Conservation (phyloP, 1,284 basidiomycete genomes). For the Rhodotorula sp. region DNA sequence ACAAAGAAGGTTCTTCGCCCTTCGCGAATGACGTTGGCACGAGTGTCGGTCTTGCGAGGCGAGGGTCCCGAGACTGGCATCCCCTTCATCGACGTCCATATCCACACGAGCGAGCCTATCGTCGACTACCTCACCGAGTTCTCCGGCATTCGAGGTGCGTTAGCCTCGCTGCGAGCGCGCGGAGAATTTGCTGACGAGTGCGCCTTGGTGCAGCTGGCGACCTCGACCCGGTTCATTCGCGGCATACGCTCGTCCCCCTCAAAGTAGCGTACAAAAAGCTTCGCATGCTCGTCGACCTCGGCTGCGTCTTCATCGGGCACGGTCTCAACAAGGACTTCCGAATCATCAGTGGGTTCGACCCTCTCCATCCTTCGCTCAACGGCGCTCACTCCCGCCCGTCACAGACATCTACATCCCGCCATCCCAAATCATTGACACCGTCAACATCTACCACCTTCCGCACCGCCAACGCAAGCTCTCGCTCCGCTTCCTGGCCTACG, state of each 20-base stretch:
- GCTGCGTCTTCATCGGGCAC: constrained; percentile 96
- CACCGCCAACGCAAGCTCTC: constrained; percentile 81
- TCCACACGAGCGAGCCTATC: constrained; percentile 88
- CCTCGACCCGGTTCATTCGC: constrained; percentile 77
- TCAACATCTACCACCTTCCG: constrained; percentile 85
- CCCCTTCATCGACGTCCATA: constrained; percentile 98
- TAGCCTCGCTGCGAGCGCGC: constrained; percentile 44
- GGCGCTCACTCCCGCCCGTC: not conserved
- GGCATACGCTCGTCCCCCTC: constrained; percentile 85
- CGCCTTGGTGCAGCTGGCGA: constrained; percentile 67
- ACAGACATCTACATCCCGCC: constrained; percentile 93
- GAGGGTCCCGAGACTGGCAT: constrained; percentile 72
- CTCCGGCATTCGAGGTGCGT: constrained; percentile 83
- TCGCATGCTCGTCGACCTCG: constrained; percentile 86
- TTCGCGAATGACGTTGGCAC: constrained; percentile 83
- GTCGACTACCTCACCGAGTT: constrained; percentile 97
- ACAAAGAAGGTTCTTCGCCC: constrained; percentile 89
- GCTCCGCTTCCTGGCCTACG: constrained; percentile 92
- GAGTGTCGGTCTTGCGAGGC: constrained; percentile 90
- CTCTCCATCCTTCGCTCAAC: not conserved
- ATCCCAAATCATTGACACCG: constrained; percentile 92
- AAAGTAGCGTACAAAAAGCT: constrained; percentile 98
- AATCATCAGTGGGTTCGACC: constrained; percentile 77
- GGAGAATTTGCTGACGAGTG: too few species aligned
- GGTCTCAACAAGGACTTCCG: constrained; percentile 99